Evolutionary conservation across 2,329 filamentous ascomycete genomes (phyloP).

Genomic region (Penicillium concentricum): DNA sequence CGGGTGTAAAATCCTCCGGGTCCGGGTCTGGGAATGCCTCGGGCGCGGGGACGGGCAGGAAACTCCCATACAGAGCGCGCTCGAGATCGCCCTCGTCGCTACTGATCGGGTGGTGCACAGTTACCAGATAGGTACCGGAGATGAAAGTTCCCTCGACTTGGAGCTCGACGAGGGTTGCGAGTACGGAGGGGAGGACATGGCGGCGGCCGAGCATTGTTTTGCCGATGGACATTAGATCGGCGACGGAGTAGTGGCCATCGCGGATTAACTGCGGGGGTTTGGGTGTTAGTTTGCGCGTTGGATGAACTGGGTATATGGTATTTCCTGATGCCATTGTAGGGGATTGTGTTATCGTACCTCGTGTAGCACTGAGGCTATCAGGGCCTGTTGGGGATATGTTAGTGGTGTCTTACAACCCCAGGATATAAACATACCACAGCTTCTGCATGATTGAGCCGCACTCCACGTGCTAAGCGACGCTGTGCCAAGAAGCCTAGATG

Average conservation of each 20-base stretch:
- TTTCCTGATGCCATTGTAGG: not conserved
- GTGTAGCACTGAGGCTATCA: conserved; percentile 82
- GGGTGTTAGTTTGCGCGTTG: conserved; percentile 3
- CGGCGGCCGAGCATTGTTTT: conserved; percentile 90
- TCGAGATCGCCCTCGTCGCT: conserved; percentile 81
- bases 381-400: conserved; percentile 26
- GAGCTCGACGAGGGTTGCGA: conserved; percentile 74
- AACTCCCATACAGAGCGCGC: conserved; percentile 87
- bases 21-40: conserved; percentile 67
- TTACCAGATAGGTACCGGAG: conserved; percentile 88
- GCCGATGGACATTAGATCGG: conserved; percentile 89
- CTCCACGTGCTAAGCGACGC: conserved; percentile 79
- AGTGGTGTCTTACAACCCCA: not conserved
- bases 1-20: conserved; percentile 63
- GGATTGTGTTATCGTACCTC: conserved; percentile 55
- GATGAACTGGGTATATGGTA: not conserved
- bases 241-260: conserved; percentile 88
- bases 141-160: conserved; percentile 94
- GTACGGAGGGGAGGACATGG: conserved; percentile 82
- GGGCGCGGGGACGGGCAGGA: conserved; percentile 73
- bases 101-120: conserved; percentile 84
- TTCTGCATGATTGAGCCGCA: conserved; percentile 87
- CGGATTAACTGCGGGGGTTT: conserved; percentile 67
- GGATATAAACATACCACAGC: conserved; percentile 60
- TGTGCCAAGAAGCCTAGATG: conserved; percentile 87